Conservation (phyloP, 1,284 basidiomycete species). For the Neonothopanus nambi region DNA sequence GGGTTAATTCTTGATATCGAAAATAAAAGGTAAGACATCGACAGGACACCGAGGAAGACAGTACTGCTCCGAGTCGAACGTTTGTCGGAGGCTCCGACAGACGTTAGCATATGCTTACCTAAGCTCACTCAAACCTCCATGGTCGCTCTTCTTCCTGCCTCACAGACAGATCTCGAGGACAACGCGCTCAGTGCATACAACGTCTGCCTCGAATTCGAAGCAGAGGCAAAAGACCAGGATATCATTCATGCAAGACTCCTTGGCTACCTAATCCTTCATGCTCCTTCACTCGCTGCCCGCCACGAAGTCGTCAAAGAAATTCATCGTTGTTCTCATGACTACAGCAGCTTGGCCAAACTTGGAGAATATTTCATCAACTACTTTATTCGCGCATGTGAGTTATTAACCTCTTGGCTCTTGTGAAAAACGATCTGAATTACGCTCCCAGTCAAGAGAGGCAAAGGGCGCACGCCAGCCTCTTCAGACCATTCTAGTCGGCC, state of each 20-base stretch:
- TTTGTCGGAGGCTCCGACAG: no score
- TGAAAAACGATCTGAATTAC: background rate
- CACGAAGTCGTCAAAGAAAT: slow-evolving; percentile 8
- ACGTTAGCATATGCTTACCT: no score
- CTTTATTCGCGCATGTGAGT: slow-evolving; percentile 20
- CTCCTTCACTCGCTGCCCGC: slow-evolving; percentile 11
- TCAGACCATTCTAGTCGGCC: background rate
- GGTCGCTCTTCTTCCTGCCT: no score
- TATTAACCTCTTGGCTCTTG: background rate
- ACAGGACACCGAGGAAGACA: no score
- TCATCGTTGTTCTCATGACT: slow-evolving; percentile 9
- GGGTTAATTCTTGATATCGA: no score
- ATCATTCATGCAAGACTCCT: slow-evolving; percentile 1
- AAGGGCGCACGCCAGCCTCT: background rate
- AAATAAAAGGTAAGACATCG: no score
- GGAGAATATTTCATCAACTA: slow-evolving; percentile 11
- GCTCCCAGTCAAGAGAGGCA: slow-evolving; percentile 6
- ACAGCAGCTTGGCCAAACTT: slow-evolving; percentile 2
- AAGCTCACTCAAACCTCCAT: no score
- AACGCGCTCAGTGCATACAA: no score
- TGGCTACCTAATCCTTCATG: slow-evolving; percentile 19
- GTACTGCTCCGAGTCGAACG: no score
- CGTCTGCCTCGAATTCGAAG: no score
- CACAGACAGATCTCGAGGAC: no score
- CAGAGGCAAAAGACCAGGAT: background rate